phyloP scores from a whole-genome alignment of 2,329 filamentous ascomycete species.

The Phyllosticta citriasiana region DNA sequence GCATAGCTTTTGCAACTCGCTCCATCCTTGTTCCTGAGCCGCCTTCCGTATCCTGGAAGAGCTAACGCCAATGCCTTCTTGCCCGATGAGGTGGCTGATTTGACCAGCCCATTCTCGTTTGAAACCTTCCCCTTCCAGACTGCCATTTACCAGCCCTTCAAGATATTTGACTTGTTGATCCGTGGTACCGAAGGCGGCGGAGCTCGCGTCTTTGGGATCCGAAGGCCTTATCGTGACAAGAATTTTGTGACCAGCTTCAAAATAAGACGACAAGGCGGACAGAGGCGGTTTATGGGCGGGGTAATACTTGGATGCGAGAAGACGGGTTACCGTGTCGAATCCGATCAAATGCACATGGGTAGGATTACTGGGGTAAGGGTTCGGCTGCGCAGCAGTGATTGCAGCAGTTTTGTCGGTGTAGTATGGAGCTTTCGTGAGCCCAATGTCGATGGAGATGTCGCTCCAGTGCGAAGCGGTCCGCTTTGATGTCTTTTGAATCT shows the following conservation, averaged over 20 bases:
- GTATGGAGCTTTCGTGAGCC: conserved; percentile 60
- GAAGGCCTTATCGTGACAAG: conserved; percentile 52
- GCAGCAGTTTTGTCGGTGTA: conserved; percentile 62
- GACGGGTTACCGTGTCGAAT: conserved; percentile 65
- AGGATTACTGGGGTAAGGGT: conserved; percentile 26
- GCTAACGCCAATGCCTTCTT: conserved; percentile 31
- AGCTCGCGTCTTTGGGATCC: conserved; percentile 25
- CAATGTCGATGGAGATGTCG: conserved; percentile 48
- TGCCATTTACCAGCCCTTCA: conserved; percentile 36
- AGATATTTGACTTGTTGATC: conserved; percentile 48
- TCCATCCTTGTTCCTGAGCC: conserved; percentile 39
- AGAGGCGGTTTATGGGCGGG: conserved; percentile 36
- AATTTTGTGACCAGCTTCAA: conserved; percentile 48
- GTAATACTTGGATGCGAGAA: conserved; percentile 67
- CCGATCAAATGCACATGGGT: conserved; percentile 60
- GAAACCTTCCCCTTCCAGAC: conserved; percentile 45
- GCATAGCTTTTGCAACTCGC: conserved; percentile 44
- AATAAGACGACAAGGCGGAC: conserved; percentile 51
- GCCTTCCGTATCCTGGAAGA: conserved; percentile 54
- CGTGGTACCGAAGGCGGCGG: conserved; percentile 49
- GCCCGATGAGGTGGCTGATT: not conserved
- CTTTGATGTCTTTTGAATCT: not conserved
- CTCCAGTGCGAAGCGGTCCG: not conserved
- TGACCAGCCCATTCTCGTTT: conserved; percentile 38
- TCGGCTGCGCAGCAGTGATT: conserved; percentile 36